Evolutionary conservation across 2,329 filamentous ascomycete species (phyloP).

Genomic region (Arachnopeziza araneosa): DNA sequence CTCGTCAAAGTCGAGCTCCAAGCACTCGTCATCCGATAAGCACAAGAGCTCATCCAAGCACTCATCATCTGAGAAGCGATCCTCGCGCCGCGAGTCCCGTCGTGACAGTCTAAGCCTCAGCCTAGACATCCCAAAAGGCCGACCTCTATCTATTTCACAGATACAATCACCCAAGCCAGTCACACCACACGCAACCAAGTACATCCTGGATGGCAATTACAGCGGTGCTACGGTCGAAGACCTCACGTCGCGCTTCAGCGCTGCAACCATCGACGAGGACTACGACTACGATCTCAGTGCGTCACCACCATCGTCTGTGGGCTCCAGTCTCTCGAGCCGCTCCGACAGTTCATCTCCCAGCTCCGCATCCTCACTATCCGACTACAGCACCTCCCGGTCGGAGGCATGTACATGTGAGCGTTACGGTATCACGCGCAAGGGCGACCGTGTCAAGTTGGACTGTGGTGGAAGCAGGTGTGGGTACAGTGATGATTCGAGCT

Average conservation of each 20-base stretch:
- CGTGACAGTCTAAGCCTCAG: constrained; percentile 42
- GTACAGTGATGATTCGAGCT: constrained; percentile 64
- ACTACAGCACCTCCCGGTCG: constrained; percentile 73
- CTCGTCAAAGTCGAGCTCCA: constrained; percentile 36
- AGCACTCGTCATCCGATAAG: constrained; percentile 38
- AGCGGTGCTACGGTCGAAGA: constrained; percentile 74
- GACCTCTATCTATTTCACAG: constrained; percentile 79
- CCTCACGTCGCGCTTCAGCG: constrained; percentile 69
- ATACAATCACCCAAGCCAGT: constrained; percentile 89
- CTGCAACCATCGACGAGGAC: constrained; percentile 49
- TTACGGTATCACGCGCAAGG: constrained; percentile 91
- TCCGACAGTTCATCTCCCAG: constrained; percentile 70
- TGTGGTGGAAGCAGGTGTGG: constrained; percentile 86
- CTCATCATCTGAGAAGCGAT: constrained; percentile 29
- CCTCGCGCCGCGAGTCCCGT: constrained; percentile 37
- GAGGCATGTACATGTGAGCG: constrained; percentile 89
- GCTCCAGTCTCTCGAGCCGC: constrained; percentile 65
- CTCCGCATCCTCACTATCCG: constrained; percentile 60
- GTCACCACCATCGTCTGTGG: constrained; percentile 61
- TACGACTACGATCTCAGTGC: constrained; percentile 48
- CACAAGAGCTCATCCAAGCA: constrained; percentile 37
- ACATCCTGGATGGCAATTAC: constrained; percentile 78
- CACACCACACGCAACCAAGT: constrained; percentile 79
- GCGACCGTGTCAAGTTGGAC: constrained; percentile 92
- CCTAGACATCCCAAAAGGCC: constrained; percentile 77